Evolutionary conservation across 148 eudicot genomes (phyloP).

Genomic region (Fallopia convolvulus): DNA sequence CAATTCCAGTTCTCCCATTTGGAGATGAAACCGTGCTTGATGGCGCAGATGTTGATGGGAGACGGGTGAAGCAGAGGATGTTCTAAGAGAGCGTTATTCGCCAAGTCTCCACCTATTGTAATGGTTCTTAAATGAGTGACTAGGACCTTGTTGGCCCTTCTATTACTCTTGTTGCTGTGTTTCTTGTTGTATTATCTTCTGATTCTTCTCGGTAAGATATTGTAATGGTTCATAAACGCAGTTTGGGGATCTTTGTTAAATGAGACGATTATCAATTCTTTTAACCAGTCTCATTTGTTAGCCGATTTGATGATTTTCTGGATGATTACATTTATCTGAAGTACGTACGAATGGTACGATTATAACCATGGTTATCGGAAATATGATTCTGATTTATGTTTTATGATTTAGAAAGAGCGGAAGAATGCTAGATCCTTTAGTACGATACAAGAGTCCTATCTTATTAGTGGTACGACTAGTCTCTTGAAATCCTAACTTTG

Average conservation of each 20-base stretch:
- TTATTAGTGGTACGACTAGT: no score
- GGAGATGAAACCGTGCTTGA: constrained; percentile 48
- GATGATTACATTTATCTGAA: background rate
- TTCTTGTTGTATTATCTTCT: background rate
- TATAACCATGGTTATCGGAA: background rate
- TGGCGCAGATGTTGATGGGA: constrained; percentile 65
- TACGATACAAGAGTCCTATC: no score
- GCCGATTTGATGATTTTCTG: background rate
- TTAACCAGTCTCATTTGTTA: background rate
- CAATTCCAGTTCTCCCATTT: constrained; percentile 27
- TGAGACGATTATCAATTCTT: background rate
- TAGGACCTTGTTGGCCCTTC: background rate
- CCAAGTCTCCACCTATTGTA: background rate
- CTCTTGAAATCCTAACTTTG: no score
- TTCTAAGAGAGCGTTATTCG: constrained; percentile 14
- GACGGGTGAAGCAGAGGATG: constrained; percentile 77
- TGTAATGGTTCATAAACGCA: background rate
- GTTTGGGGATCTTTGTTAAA: background rate
- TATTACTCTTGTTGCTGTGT: background rate
- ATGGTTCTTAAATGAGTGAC: background rate
- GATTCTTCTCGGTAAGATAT: background rate
- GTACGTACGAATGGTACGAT: background rate
- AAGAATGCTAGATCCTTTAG: no score
- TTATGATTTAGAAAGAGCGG: no score
- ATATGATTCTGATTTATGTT: no score